These are phyloP conservation scores for Gracilaria domingensis DNA, from an alignment of 23 red algal genomes.

Conservation along the genomic window DNA sequence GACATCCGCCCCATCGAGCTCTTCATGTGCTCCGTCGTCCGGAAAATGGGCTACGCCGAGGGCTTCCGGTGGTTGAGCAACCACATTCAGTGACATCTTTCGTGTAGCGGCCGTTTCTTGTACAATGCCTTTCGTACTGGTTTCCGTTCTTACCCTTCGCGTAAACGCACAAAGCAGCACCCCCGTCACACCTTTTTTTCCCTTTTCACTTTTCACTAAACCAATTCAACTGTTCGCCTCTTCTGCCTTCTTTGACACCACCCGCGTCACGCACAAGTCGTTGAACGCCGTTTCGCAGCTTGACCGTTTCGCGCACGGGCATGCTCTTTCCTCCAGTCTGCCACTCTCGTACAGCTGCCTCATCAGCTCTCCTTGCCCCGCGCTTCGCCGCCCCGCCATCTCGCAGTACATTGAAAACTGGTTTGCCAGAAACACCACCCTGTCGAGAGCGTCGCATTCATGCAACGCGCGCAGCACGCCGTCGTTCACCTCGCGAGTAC, in stretches of 20 bases:
- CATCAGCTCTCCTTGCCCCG: neutral
- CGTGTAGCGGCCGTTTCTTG: neutral
- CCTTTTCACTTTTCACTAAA: constrained; percentile 27
- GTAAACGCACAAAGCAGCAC: constrained; percentile 24
- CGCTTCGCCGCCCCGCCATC: neutral
- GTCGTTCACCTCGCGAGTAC: constrained; percentile 28
- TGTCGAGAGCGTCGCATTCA: neutral
- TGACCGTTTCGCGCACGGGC: constrained; percentile 42
- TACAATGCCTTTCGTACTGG: constrained; percentile 37
- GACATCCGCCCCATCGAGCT: constrained; percentile 98
- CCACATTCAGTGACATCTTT: constrained; percentile 64
- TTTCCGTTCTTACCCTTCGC: constrained; percentile 36
- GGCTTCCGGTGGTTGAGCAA: constrained; percentile 97
- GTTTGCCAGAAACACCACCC: constrained; percentile 46
- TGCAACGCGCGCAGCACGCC: neutral
- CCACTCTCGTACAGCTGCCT: neutral
- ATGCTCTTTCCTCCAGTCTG: constrained; percentile 38
- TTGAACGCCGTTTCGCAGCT: constrained; percentile 64
- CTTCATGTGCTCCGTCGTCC: constrained; percentile 96
- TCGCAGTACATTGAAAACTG: constrained; percentile 32
- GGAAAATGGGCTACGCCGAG: constrained; percentile 96
- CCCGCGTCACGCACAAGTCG: constrained; percentile 43
- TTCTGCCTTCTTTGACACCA: neutral
- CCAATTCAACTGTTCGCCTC: neutral
- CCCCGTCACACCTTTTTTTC: too few species aligned